Evolutionary conservation across 768 basidiomycete species (phyloP).

Genomic region (Cystofilobasidium macerans): DNA sequence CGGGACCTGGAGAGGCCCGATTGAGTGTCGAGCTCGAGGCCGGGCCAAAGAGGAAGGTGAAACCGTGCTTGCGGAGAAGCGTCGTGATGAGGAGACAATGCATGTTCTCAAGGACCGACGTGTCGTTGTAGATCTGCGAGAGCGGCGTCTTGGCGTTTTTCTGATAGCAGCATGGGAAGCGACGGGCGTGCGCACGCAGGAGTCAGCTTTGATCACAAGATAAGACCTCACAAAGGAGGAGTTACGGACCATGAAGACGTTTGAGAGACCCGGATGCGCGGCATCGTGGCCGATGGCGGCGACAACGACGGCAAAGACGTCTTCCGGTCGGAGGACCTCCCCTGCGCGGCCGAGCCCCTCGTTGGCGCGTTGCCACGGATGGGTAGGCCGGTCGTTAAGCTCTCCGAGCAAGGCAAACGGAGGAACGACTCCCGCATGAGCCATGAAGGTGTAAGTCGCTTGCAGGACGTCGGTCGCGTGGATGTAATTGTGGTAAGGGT

Average conservation of each 20-base stretch:
- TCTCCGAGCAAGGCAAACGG: slow-evolving; percentile 52
- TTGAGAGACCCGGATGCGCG: slow-evolving; percentile 89
- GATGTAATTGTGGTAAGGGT: slow-evolving; percentile 95
- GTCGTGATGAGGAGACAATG: slow-evolving; percentile 71
- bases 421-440: slow-evolving; percentile 67
- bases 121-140: slow-evolving; percentile 74
- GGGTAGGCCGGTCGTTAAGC: slow-evolving; percentile 28
- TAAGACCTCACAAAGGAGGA: neutral
- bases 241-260: slow-evolving; percentile 74
- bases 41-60: slow-evolving; percentile 44
- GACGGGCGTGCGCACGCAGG: neutral
- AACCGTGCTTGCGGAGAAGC: slow-evolving; percentile 67
- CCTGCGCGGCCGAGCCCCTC: slow-evolving; percentile 24
- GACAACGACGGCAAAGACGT: slow-evolving; percentile 73
- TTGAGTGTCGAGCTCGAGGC: slow-evolving; percentile 24
- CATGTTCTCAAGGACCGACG: slow-evolving; percentile 80
- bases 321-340: slow-evolving; percentile 46
- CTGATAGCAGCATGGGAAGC: slow-evolving; percentile 40
- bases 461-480: slow-evolving; percentile 96
- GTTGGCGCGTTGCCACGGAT: slow-evolving; percentile 31
- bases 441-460: slow-evolving; percentile 75
- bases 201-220: neutral
- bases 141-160: slow-evolving; percentile 88
- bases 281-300: slow-evolving; percentile 97
- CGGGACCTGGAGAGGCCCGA: neutral